phyloP scores from a whole-genome alignment of 2,329 filamentous ascomycete genomes.

The Monilinia fructicola region DNA sequence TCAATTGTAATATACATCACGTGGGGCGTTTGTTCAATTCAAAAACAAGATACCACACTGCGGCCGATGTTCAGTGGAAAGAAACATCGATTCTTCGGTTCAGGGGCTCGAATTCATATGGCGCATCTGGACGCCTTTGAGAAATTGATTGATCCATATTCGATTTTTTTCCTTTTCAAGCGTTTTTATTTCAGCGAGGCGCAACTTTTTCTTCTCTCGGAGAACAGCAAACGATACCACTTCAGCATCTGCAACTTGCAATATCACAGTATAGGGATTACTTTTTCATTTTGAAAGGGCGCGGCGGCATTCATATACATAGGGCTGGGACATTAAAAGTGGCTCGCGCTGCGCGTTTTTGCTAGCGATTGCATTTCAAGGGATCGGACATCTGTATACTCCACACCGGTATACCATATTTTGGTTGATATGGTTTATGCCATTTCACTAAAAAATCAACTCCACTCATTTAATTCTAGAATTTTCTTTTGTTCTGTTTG shows the following conservation, averaged over 20 bases:
- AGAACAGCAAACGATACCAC: slow-evolving; percentile 1
- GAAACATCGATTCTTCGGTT: slow-evolving; percentile 12
- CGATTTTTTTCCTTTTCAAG: slow-evolving; percentile 11
- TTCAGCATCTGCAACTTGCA: slow-evolving; percentile 14
- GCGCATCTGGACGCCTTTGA: slow-evolving; percentile 20
- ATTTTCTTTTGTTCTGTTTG: neutral
- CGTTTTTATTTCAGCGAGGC: slow-evolving; percentile 5
- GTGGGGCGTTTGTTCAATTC: slow-evolving; percentile 13
- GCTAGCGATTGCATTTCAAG: slow-evolving; percentile 13
- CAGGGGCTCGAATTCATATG: slow-evolving; percentile 28
- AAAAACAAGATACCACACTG: slow-evolving; percentile 13
- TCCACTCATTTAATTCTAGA: slow-evolving; percentile 11
- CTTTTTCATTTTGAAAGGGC: slow-evolving; percentile 21
- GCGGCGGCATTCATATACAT: slow-evolving; percentile 34
- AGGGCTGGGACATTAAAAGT: slow-evolving; percentile 39
- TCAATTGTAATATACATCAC: slow-evolving; percentile 22
- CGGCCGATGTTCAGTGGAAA: slow-evolving; percentile 17
- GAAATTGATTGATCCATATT: slow-evolving; percentile 1
- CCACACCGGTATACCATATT: neutral
- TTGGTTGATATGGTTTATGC: neutral
- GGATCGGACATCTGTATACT: neutral
- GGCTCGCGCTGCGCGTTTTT: slow-evolving; percentile 38
- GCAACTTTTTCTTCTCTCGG: slow-evolving; percentile 11
- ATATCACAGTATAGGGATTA: slow-evolving; percentile 24
- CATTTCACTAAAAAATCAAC: neutral